Conservation (phyloP, 352 stramenopile genomes). For the Pythium pectinolyticum region DNA sequence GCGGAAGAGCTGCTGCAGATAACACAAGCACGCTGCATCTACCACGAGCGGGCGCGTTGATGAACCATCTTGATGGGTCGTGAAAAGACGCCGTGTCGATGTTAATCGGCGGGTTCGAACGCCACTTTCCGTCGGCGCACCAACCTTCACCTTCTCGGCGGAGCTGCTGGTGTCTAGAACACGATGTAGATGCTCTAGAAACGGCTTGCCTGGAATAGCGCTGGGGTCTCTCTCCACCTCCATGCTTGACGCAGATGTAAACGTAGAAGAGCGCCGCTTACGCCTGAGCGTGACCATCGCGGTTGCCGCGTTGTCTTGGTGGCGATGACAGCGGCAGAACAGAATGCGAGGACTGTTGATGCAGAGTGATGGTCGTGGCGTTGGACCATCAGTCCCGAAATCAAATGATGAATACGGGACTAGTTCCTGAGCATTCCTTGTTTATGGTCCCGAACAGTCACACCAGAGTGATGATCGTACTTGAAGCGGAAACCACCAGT, state of each 20-base stretch:
- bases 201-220: constrained; percentile 16
- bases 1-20: constrained; percentile 18
- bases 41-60: not conserved
- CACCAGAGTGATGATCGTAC: not conserved
- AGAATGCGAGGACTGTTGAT: not conserved
- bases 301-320: not conserved
- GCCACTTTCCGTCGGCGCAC: not conserved
- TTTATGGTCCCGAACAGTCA: not conserved
- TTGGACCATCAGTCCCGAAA: not conserved
- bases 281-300: not conserved
- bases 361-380: not conserved
- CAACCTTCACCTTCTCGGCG: not conserved
- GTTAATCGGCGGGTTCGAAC: not conserved
- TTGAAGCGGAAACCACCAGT: not conserved
- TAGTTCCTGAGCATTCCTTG: no score
- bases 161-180: not conserved
- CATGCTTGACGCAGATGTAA: not conserved
- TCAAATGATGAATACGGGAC: not conserved
- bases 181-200: constrained; percentile 15
- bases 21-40: constrained; percentile 13
- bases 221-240: constrained; percentile 6
- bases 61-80: not conserved
- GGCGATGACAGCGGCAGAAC: not conserved
- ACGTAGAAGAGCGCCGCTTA: constrained; percentile 1
- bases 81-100: constrained; percentile 1